Evolutionary conservation across 1,139 yeast species (phyloP).

Genomic region (Diutina ranongensis): DNA sequence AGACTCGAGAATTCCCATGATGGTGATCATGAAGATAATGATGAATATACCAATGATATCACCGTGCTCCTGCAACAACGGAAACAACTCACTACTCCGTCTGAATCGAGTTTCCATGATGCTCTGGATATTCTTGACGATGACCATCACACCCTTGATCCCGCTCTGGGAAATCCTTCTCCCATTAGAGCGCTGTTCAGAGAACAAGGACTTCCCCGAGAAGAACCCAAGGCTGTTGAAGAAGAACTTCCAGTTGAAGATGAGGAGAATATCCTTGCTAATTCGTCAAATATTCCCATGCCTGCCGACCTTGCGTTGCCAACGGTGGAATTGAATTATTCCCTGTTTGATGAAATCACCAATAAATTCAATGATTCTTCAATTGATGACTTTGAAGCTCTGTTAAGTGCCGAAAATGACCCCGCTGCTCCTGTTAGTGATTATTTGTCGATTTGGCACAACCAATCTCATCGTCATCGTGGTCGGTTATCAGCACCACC

Average conservation of each 20-base stretch:
- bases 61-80: slow-evolving; percentile 7
- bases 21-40: slow-evolving; percentile 34
- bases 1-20: slow-evolving; percentile 30
- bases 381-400: background rate
- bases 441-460: slow-evolving; percentile 8
- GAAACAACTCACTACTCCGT: background rate
- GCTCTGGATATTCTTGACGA: slow-evolving; percentile 8
- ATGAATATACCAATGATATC: slow-evolving; percentile 17
- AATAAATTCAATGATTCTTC: slow-evolving; percentile 14
- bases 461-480: slow-evolving; percentile 9
- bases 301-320: slow-evolving; percentile 30
- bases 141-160: slow-evolving; percentile 8
- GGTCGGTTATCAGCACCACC: background rate
- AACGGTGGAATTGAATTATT: slow-evolving; percentile 12
- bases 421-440: background rate
- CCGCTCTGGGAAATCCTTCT: slow-evolving; percentile 7
- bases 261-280: slow-evolving; percentile 21
- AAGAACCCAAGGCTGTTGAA: background rate
- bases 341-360: slow-evolving; percentile 25
- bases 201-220: background rate
- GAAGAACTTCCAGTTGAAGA: slow-evolving; percentile 4
- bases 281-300: slow-evolving; percentile 32
- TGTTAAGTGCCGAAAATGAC: slow-evolving; percentile 3
- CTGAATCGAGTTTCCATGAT: slow-evolving; percentile 7
- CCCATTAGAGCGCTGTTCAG: background rate